Conservation (phyloP, 1,284 basidiomycete genomes). For the Trichosporon coremiiforme region DNA sequence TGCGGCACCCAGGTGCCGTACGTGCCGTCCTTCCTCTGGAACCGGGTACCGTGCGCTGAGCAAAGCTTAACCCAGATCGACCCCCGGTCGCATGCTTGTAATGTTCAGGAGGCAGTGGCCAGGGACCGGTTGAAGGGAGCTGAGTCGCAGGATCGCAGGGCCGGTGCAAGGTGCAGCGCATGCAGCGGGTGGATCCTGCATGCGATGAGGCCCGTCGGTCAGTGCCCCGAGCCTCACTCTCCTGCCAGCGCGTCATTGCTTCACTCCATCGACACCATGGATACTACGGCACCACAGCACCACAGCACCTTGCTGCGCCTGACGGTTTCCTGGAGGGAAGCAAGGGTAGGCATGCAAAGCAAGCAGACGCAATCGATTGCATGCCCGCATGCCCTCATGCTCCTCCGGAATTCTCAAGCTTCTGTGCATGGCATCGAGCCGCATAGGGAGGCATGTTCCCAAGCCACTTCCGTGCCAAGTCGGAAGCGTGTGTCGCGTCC, state of each 20-base stretch:
- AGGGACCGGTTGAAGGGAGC: background rate
- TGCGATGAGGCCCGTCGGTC: background rate
- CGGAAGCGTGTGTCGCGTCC: background rate
- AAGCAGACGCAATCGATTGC: constrained; percentile 5
- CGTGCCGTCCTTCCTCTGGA: background rate
- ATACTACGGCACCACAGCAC: background rate
- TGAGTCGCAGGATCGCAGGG: background rate
- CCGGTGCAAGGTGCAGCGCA: too few relatives aligned
- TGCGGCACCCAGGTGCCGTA: background rate
- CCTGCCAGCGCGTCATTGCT: background rate
- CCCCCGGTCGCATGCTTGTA: background rate
- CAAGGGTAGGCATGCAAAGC: background rate
- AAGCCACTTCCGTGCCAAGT: constrained; percentile 2
- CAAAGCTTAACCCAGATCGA: background rate
- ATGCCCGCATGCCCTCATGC: background rate
- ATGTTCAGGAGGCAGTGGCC: background rate
- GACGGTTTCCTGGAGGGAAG: background rate
- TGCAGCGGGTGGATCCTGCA: background rate
- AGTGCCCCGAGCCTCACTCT: background rate
- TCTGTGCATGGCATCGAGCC: background rate
- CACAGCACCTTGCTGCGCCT: background rate
- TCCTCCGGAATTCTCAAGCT: background rate
- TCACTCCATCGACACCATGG: background rate
- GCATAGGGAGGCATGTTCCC: background rate
- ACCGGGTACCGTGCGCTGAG: background rate